Evolutionary conservation across 805 yeast genomes (phyloP), one percentile per base, ranked within the genome.

Genomic region (Hanseniaspora pseudoguilliermondii): DNA sequence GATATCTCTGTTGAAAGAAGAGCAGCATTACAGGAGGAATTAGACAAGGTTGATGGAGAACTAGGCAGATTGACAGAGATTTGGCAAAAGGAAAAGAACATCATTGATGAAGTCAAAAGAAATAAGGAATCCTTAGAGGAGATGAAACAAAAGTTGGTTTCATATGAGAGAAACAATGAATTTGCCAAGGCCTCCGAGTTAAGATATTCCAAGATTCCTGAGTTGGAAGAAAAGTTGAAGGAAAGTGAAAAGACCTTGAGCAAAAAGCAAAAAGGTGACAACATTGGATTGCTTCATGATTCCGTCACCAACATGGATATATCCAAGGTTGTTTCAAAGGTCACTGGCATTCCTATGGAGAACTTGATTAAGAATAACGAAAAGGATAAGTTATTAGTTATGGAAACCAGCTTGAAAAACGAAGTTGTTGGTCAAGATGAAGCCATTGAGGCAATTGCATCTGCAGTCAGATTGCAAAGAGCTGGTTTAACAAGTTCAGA

Each of bases 351-450:
- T 46, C 98, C 98, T 7, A 86, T 87, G 25, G 87, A 83, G 62
- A 86, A 89, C 35, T 80, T 91, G 61, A 77, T 93, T 83, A 86
- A 86, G 68, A 53, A 41, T 23, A 97, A 97, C 49, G 98, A 91
- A 66, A 88, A 87, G 70, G 97, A 91, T 66, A 84, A 90, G 67
- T 75, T 91, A 54, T 68, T 91, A 54, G 84, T 77, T 67, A 93
- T 93, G 97, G 97, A 90, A 67, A 74, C 77, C 6, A 79, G 86
- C 0, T 70, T 91, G 61, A 81, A 80, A 63, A 77, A 78, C 59
- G 81, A 87, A 59, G 97, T 91, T 29, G 81, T 91, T 59, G 97
- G 98, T 7, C 98, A 91, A 69, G 96, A 91, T 65, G 95, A 88
- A 65, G 97, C 97, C 0, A 88, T 93, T 44, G 77, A 78, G 57